These are phyloP conservation scores for Penicillium rolfsii DNA, from an alignment of 2,329 filamentous ascomycete species.

Conservation along the genomic window DNA sequence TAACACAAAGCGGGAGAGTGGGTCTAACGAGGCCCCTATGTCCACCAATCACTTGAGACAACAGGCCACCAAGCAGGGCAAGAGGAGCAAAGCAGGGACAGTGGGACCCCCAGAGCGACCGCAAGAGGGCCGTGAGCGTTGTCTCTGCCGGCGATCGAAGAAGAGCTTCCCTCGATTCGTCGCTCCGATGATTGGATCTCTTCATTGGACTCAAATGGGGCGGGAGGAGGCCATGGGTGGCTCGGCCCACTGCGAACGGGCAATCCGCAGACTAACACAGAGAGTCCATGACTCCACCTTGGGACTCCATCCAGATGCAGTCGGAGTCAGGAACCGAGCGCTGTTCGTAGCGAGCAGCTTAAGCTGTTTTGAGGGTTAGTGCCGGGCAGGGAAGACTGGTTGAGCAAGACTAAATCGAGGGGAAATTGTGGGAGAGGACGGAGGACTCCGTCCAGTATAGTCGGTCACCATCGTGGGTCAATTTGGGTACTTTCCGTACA, in stretches of 20 bases:
- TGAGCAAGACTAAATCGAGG: constrained; percentile 3
- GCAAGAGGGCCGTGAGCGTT: constrained; percentile 1
- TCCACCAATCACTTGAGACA: not conserved
- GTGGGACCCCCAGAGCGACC: too few relatives aligned
- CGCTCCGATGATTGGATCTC: constrained; percentile 8
- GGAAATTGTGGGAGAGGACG: not conserved
- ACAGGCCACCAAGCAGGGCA: not conserved
- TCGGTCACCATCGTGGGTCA: too few relatives aligned
- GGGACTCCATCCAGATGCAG: constrained; percentile 13
- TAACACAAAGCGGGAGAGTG: not conserved
- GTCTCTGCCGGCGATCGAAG: constrained; percentile 10
- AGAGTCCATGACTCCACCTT: too few relatives aligned
- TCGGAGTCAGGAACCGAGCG: constrained; percentile 19
- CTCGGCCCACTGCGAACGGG: constrained; percentile 20
- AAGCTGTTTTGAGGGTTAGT: not conserved
- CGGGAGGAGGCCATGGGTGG: not conserved
- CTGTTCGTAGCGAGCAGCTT: constrained; percentile 5
- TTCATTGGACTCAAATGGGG: not conserved
- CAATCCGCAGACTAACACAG: constrained; percentile 11
- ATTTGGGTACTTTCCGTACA: too few relatives aligned
- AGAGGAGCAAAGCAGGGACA: not conserved
- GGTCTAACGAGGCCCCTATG: not conserved
- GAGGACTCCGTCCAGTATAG: too few relatives aligned
- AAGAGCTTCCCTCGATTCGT: constrained; percentile 9
- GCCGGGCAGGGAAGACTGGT: not conserved